Percentiles rank a stretch among this genome's conserved stretches.
Conservation (phyloP, 2,329 filamentous ascomycete species). For the Rhynchosporium agropyri region DNA sequence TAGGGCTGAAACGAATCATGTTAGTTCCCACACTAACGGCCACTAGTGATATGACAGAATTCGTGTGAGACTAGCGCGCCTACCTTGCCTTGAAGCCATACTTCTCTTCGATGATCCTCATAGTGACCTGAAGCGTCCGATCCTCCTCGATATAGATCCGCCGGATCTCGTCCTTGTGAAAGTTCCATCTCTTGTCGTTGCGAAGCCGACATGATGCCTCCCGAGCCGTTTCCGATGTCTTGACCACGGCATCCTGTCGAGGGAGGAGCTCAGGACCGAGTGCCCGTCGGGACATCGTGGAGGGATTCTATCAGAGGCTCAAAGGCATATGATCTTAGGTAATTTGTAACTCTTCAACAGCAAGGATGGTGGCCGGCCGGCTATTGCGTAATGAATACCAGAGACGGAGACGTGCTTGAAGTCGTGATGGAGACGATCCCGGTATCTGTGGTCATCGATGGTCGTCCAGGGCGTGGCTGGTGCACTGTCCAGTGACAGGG, state of each 20-base stretch:
- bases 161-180: slow-evolving; percentile 21
- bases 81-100: slow-evolving; percentile 25
- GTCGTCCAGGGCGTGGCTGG: slow-evolving; percentile 17
- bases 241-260: slow-evolving; percentile 17
- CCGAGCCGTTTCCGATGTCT: slow-evolving; percentile 19
- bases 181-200: slow-evolving; percentile 27
- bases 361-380: slow-evolving; percentile 17
- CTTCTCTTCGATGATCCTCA: slow-evolving; percentile 16
- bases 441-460: slow-evolving; percentile 13
- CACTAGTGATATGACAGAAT: slow-evolving; percentile 3
- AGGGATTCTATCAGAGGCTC: slow-evolving; percentile 10
- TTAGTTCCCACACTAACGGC: slow-evolving; percentile 5
- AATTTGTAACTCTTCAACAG: slow-evolving; percentile 11
- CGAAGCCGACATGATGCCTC: slow-evolving; percentile 19
- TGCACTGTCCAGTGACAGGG: neutral
- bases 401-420: slow-evolving; percentile 11
- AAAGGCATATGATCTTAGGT: slow-evolving; percentile 17
- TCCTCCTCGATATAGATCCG: slow-evolving; percentile 22
- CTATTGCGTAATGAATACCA: slow-evolving; percentile 17
- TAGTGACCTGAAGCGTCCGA: slow-evolving; percentile 22
- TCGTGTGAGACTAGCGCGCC: neutral
- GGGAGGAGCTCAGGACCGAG: slow-evolving; percentile 20
- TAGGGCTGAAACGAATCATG: slow-evolving; percentile 4
- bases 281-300: slow-evolving; percentile 18
- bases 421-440: slow-evolving; percentile 18